Evolutionary conservation across 306 rosid species (phyloP).

Genomic region (Herpetospermum pedunculosum): DNA sequence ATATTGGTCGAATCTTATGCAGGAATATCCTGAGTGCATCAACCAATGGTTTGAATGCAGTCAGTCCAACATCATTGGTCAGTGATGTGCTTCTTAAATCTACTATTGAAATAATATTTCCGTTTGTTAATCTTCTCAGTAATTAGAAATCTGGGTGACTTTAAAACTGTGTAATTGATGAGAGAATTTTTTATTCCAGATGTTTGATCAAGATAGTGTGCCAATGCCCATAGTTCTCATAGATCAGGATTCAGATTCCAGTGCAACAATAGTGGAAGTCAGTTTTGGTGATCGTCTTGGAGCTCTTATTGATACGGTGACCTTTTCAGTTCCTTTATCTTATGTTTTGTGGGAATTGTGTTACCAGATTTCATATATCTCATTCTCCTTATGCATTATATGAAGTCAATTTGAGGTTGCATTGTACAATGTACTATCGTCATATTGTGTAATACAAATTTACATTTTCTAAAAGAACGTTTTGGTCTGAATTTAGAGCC

Average conservation of each 20-base stretch:
- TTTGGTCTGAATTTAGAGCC: not conserved
- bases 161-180: slow-evolving; percentile 9
- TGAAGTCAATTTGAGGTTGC: not conserved
- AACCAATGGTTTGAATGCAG: slow-evolving; percentile 50
- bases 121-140: not conserved
- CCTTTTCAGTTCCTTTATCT: slow-evolving; percentile 13
- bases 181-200: slow-evolving; percentile 40
- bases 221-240: slow-evolving; percentile 83
- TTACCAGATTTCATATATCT: not conserved
- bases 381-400: not conserved
- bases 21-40: slow-evolving; percentile 50
- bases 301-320: slow-evolving; percentile 92
- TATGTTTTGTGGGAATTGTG: not conserved
- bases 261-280: slow-evolving; percentile 75
- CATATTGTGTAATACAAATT: not conserved
- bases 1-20: slow-evolving; percentile 27
- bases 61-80: slow-evolving; percentile 58
- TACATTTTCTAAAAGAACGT: not conserved
- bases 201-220: slow-evolving; percentile 26
- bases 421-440: not conserved
- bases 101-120: not conserved
- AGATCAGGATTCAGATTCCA: slow-evolving; percentile 77
- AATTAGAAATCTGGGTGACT: not conserved
- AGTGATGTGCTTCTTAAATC: slow-evolving; percentile 25
- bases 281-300: slow-evolving; percentile 99